Conservation (phyloP, 768 basidiomycete genomes). For the Trametes sanguinea region DNA sequence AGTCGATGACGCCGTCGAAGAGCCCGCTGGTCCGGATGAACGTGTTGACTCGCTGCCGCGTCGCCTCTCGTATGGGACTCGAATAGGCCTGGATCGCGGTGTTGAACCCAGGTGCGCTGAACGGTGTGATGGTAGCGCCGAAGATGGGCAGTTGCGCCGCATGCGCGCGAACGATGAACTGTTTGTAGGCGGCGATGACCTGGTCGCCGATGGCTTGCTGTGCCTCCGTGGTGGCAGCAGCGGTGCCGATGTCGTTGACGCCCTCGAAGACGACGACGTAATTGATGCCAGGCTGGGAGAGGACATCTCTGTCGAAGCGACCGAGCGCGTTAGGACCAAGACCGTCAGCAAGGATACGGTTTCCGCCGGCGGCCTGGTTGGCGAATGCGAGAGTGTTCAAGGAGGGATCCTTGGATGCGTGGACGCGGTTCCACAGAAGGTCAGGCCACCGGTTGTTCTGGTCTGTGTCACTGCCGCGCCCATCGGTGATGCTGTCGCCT, state of each 20-base stretch:
- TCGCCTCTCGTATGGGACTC: constrained; percentile 41
- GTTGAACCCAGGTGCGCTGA: constrained; percentile 35
- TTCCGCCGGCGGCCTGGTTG: constrained; percentile 56
- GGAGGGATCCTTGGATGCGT: constrained; percentile 31
- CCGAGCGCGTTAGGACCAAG: constrained; percentile 49
- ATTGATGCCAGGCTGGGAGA: constrained; percentile 47
- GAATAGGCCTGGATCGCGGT: constrained; percentile 39
- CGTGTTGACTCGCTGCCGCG: constrained; percentile 44
- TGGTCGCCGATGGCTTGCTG: constrained; percentile 43
- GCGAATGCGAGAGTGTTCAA: constrained; percentile 42
- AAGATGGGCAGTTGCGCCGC: constrained; percentile 46
- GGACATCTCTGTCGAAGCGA: constrained; percentile 53
- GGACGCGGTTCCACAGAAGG: constrained; percentile 45
- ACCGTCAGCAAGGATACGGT: constrained; percentile 51
- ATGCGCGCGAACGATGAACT: constrained; percentile 46
- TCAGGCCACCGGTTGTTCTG: constrained; percentile 55
- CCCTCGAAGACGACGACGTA: constrained; percentile 56
- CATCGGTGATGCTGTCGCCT: constrained; percentile 57
- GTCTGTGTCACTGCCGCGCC: constrained; percentile 47
- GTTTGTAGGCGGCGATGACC: constrained; percentile 47
- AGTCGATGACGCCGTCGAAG: constrained; percentile 52
- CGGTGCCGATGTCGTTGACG: constrained; percentile 54
- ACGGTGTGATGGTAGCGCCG: constrained; percentile 54
- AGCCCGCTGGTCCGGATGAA: constrained; percentile 44
- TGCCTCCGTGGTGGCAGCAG: constrained; percentile 34